Conservation (phyloP, 768 basidiomycete species). For the Psilocybe azurescens region DNA sequence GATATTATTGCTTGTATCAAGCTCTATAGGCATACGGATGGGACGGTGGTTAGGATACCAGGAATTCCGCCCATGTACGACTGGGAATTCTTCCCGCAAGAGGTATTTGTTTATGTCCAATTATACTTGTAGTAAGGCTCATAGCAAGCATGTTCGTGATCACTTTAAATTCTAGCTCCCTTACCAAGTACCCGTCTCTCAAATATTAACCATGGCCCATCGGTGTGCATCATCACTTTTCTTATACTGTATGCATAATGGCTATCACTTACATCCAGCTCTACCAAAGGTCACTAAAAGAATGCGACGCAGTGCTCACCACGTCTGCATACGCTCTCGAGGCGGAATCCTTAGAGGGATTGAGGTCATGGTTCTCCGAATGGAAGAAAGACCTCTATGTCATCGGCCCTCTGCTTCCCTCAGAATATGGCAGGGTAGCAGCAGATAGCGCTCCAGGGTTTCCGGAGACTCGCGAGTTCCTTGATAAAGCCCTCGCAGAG, state of each 20-base stretch:
- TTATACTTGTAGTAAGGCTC: not conserved
- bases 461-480: constrained; percentile 1
- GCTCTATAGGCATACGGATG: constrained; percentile 10
- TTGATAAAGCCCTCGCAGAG: not conserved
- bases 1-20: not conserved
- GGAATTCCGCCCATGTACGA: constrained; percentile 21
- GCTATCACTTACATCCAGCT: not conserved
- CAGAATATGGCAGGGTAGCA: not conserved
- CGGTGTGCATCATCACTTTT: not conserved
- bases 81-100: constrained; percentile 22
- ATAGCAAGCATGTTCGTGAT: too few relatives aligned
- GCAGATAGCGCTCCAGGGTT: not conserved
- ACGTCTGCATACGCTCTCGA: constrained; percentile 3
- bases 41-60: constrained; percentile 10
- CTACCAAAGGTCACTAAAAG: constrained; percentile 4
- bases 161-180: not conserved
- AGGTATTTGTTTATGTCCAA: constrained; percentile 3
- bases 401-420: constrained; percentile 9
- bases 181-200: not conserved
- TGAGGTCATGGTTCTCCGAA: constrained; percentile 8
- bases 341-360: not conserved
- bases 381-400: constrained; percentile 9
- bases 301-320: constrained; percentile 10
- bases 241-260: not conserved
- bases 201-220: not conserved